These are phyloP conservation scores for Forsythia suspensa DNA, from an alignment of 257 asterid species.

Conservation along the genomic window DNA sequence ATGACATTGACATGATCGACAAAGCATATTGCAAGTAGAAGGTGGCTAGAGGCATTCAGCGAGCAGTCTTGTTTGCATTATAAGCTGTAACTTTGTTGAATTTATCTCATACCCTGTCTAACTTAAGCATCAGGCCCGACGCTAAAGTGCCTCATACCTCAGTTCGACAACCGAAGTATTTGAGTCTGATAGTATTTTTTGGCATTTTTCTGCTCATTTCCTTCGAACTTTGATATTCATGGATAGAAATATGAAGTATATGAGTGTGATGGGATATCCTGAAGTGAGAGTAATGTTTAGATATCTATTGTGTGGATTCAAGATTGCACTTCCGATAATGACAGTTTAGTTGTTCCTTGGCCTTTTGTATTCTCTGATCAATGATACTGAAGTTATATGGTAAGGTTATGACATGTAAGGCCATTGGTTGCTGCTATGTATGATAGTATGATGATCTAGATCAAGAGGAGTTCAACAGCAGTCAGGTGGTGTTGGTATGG, in stretches of 20 bases:
- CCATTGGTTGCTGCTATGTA: not conserved
- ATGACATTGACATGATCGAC: not conserved
- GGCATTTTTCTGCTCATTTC: not conserved
- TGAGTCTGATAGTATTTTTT: too few relatives aligned
- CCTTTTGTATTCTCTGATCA: not conserved
- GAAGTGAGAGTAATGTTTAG: not conserved
- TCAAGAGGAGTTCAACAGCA: not conserved
- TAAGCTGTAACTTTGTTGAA: too few relatives aligned
- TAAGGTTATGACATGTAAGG: not conserved
- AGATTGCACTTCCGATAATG: not conserved
- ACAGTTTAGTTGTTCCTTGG: not conserved
- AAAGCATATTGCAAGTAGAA: too few relatives aligned
- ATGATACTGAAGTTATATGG: not conserved
- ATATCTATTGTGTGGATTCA: too few relatives aligned
- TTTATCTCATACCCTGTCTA: not conserved
- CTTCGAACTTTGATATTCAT: not conserved
- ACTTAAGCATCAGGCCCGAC: not conserved
- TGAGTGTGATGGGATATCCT: not conserved
- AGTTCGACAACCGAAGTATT: not conserved
- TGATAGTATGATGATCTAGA: not conserved
- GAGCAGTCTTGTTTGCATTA: too few relatives aligned
- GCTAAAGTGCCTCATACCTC: not conserved
- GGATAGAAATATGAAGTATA: not conserved
- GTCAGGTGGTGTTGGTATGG: too few relatives aligned
- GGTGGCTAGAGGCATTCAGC: not conserved